Evolutionary conservation across 257 asterid genomes (phyloP).

Genomic region (Pogostemon cablin): DNA sequence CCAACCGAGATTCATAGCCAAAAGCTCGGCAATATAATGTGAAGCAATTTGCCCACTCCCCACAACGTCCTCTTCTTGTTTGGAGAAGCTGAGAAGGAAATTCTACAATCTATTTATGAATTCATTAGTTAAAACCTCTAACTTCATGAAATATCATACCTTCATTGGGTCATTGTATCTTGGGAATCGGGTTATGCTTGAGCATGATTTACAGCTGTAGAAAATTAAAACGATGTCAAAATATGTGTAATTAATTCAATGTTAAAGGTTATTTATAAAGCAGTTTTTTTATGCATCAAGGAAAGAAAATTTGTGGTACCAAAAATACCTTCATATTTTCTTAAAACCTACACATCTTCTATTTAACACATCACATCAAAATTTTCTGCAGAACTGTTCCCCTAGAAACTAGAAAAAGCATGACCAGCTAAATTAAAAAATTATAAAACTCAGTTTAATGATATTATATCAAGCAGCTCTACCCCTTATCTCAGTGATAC

Average conservation of each 20-base stretch:
- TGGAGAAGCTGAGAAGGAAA: constrained; percentile 75
- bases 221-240: constrained; percentile 38
- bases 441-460: not conserved
- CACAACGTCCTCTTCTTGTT: constrained; percentile 94
- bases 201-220: constrained; percentile 83
- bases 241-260: constrained; percentile 23
- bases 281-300: too few relatives aligned
- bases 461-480: not conserved
- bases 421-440: not conserved
- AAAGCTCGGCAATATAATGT: constrained; percentile 93
- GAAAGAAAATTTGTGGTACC: too few relatives aligned
- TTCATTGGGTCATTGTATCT: constrained; percentile 91
- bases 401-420: not conserved
- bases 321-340: not conserved
- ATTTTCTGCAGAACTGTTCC: not conserved
- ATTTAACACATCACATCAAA: not conserved
- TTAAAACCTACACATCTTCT: not conserved
- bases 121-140: constrained; percentile 25
- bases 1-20: constrained; percentile 90
- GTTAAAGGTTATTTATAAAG: not conserved
- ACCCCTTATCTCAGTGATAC: not conserved
- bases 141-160: constrained; percentile 49
- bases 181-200: constrained; percentile 79
- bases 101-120: constrained; percentile 17
- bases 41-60: constrained; percentile 99